Evolutionary conservation across 2,329 filamentous ascomycete species (phyloP).

Genomic region (Fusarium sororula): DNA sequence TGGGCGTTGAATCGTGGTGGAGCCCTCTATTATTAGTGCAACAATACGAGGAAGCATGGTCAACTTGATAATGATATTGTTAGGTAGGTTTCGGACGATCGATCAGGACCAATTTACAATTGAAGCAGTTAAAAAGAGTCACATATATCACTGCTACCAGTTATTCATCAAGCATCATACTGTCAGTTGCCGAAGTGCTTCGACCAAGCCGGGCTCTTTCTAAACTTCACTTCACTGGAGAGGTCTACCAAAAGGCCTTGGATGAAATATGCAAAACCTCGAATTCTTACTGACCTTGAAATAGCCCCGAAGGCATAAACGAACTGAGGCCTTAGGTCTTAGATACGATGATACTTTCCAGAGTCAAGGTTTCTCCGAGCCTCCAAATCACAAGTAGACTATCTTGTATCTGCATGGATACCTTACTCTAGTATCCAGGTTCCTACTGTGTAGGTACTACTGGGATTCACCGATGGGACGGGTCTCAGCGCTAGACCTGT

Average conservation of each 20-base stretch:
- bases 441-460: background rate
- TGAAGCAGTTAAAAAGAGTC: no score
- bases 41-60: background rate
- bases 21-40: background rate
- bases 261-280: background rate
- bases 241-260: background rate
- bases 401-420: background rate
- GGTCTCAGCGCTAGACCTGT: slow-evolving; percentile 30
- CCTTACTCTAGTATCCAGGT: background rate
- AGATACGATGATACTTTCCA: background rate
- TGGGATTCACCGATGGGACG: slow-evolving; percentile 17
- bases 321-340: background rate
- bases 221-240: background rate
- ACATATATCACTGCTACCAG: background rate
- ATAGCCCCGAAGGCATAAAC: background rate
- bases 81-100: background rate
- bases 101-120: background rate
- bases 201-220: background rate
- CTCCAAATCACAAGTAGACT: background rate
- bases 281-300: background rate
- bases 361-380: background rate
- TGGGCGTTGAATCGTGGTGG: slow-evolving; percentile 14
- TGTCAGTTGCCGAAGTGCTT: background rate
- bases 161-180: background rate
- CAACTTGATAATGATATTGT: background rate